Evolutionary conservation across 208 protist species (phyloP), one percentile per base, ranked within the genome.

Genomic region (Herpetomonas muscarum): DNA sequence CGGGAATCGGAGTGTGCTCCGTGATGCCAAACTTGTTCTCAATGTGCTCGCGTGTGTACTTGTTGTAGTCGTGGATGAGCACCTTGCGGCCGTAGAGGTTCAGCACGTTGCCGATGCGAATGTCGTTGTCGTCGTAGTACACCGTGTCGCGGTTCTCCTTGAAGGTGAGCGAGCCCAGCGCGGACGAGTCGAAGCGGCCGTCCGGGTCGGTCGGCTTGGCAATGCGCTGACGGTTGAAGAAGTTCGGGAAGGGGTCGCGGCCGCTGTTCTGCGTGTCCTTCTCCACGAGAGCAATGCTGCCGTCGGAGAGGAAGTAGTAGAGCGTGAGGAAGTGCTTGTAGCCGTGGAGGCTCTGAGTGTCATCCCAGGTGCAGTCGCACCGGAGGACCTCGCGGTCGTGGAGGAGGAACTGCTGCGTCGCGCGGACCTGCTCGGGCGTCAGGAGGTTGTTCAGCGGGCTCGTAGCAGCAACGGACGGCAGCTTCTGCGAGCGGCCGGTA

Each of bases 251-350:
- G 13, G 95, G 94, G 61, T 99, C 97, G 44, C 96, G 87, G 6
- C 98, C 98, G 51, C 83, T 94, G 89, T 99, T 99, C 46, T 89
- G 81, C 39, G 86, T 84, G 25, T 91, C 77, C 70, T 92, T 91
- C 83, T 98, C 96, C 26, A 97, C 80, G 34, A 99, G 72, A 7
- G 96, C 94, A 36, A 98, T 81, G 41, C 92, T 98, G 64, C 96
- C 94, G 76, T 99, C 97, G 32, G 91, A 70, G 21, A 98, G 87
- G 80, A 97, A 99, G 86, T 98, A 99, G 63, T 98, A 96, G 24
- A 99, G 90, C 25, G 93, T 97, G 19, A 87, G 67, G 61, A 70
- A 82, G 67, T 99, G 96, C 66, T 94, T 86, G 25, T 80, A 68
- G 52, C 96, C 95, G 54, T 97, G 85, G 17, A 92, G 76, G 13